Evolutionary conservation across 2,329 filamentous ascomycete genomes (phyloP).

Genomic region (Penicillium sp.): DNA sequence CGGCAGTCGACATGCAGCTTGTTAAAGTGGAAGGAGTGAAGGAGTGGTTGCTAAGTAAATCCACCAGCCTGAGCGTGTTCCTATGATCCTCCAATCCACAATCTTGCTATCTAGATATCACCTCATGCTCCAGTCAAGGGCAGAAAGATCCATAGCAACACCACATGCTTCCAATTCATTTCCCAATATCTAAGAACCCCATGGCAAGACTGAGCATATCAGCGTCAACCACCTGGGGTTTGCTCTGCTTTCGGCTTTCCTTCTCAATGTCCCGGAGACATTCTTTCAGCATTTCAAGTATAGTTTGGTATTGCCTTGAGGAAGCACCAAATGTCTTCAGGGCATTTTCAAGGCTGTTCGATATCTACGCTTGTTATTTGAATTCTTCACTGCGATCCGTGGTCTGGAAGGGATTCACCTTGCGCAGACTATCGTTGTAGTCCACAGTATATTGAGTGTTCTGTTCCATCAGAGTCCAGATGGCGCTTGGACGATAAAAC

Average conservation of each 20-base stretch:
- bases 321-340: slow-evolving; percentile 38
- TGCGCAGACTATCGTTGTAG: slow-evolving; percentile 21
- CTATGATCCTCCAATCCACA: too few relatives aligned
- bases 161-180: slow-evolving; percentile 5
- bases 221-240: slow-evolving; percentile 23
- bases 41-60: too few relatives aligned
- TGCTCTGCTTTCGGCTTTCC: slow-evolving; percentile 1
- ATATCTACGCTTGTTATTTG: slow-evolving; percentile 30
- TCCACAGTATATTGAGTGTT: slow-evolving; percentile 1
- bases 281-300: slow-evolving; percentile 37
- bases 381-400: background rate
- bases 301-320: slow-evolving; percentile 37
- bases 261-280: slow-evolving; percentile 32
- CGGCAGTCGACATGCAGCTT: too few relatives aligned
- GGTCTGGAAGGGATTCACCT: slow-evolving; percentile 6
- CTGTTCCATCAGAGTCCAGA: slow-evolving; percentile 1
- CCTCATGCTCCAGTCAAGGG: slow-evolving; percentile 1
- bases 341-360: slow-evolving; percentile 43
- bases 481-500: too few relatives aligned
- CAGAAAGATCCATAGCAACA: slow-evolving; percentile 4
- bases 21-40: too few relatives aligned
- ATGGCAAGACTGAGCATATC: slow-evolving; percentile 34
- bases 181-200: slow-evolving; percentile 33
- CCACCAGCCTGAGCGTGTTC: too few relatives aligned
- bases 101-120: too few relatives aligned